Evolutionary conservation across 768 basidiomycete genomes (phyloP).

Genomic region (Glaciozyma antarctica): DNA sequence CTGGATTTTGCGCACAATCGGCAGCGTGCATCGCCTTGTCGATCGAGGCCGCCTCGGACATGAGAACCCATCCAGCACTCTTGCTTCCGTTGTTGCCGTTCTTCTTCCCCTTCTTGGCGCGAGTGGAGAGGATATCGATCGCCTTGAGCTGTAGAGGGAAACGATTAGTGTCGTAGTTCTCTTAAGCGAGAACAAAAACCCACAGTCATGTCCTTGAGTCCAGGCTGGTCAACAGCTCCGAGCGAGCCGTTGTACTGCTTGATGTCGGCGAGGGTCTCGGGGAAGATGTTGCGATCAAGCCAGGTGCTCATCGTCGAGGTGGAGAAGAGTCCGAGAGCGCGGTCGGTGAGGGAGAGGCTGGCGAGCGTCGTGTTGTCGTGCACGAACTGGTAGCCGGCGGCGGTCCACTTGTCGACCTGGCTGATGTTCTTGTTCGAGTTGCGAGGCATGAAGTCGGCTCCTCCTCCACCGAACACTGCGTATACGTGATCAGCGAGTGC

Average conservation of each 20-base stretch:
- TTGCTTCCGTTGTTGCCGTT: conserved; percentile 34
- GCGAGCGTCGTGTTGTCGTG: conserved; percentile 38
- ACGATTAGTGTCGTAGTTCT: not conserved
- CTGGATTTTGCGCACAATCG: conserved; percentile 36
- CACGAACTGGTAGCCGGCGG: conserved; percentile 38
- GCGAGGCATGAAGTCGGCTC: conserved; percentile 20
- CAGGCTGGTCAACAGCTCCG: conserved; percentile 37
- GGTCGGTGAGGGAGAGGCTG: conserved; percentile 35
- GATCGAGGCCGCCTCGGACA: conserved; percentile 41
- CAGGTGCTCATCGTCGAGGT: conserved; percentile 39
- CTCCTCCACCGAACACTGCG: conserved; percentile 33
- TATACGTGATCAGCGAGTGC: conserved; percentile 8
- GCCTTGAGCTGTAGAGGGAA: conserved; percentile 36
- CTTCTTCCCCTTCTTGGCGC: conserved; percentile 35
- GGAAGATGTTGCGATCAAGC: conserved; percentile 42
- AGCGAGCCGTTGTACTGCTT: conserved; percentile 16
- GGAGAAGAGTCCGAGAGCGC: conserved; percentile 41
- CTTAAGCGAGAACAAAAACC: not conserved
- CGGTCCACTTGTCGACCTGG: conserved; percentile 30
- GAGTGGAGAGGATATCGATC: conserved; percentile 39
- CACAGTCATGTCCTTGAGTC: conserved; percentile 42
- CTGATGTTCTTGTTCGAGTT: conserved; percentile 32
- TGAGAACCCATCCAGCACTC: conserved; percentile 23
- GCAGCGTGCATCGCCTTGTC: conserved; percentile 40
- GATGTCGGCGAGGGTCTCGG: conserved; percentile 27